Base-by-base conservation (phyloP, 176 grass and related monocot species). In the Triticum dicoccoides region DNA sequence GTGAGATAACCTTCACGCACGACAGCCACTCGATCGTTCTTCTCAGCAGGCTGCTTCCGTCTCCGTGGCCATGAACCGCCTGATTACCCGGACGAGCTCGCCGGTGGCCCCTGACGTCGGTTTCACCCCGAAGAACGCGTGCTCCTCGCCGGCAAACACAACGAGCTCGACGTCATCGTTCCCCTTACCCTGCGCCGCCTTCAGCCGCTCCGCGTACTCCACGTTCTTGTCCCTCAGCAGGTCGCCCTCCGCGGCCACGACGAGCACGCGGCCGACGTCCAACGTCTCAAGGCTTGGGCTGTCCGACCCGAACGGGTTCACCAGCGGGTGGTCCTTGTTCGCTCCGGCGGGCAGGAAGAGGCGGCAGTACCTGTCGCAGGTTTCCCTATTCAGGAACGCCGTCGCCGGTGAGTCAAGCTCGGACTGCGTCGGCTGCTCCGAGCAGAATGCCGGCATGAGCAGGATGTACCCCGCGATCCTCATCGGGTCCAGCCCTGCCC, bases 371-470 rank as follows among this genome's bases (percentile, higher is more conserved):
- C 51, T 80, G 54, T 71, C 80, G 18, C 7, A 4, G 65, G 76
- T 45, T 10, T 85, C 91, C 20, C n/a, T 77, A 21, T 7, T 90
- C 11, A 90, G 69, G 44, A 93, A 81, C 3, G 91, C 84, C 39
- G 73, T 65, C 18, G 63, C 6, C 12, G 81, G 77, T 30, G 84
- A 66, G 37, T 87, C 88, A 41, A 80, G 62, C 71, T 90, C 91
- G 11, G 91, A 93, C 18, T 30, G 49, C 1, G 81, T 90, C 81
- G 9, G 88, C 32, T 66, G 6, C 35, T 73, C 71, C 5, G 75
- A 86, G 3, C 58, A 15, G 44, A 93, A 93, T 66, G 24, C 78
- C 11, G 91, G 91, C 85, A 93, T 82, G 32, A 93, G 49, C 9
- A 88, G 77, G 41, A 93, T 63, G 67, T 90, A 85, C 6, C 88